Evolutionary conservation across 2,329 filamentous ascomycete genomes (phyloP).

Genomic region (Fusarium goolgardi): DNA sequence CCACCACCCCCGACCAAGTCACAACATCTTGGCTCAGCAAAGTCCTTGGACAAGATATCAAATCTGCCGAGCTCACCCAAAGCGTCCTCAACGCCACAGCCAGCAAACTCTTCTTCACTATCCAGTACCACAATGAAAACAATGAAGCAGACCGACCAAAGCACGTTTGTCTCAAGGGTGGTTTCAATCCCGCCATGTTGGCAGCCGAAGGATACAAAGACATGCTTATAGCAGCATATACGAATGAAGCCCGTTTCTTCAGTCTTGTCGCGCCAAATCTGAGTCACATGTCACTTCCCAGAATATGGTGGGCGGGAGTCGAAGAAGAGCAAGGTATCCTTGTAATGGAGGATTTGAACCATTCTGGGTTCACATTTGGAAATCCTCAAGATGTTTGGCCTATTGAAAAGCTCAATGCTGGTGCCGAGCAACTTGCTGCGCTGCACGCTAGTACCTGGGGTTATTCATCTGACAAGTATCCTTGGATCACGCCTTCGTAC

Average conservation of each 20-base stretch:
- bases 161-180: conserved; percentile 12
- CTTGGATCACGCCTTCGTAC: conserved; percentile 16
- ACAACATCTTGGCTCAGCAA: background rate
- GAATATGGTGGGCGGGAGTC: conserved; percentile 1
- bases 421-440: conserved; percentile 14
- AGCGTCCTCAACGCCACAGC: conserved; percentile 7
- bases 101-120: conserved; percentile 16
- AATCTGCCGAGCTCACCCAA: background rate
- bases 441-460: conserved; percentile 28
- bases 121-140: background rate
- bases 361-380: conserved; percentile 12
- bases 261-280: background rate
- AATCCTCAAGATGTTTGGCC: conserved; percentile 12
- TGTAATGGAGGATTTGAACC: conserved; percentile 21
- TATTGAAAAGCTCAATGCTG: background rate
- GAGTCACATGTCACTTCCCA: background rate
- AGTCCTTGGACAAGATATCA: background rate
- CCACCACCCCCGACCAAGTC: background rate
- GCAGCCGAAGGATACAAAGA: background rate
- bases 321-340: conserved; percentile 16
- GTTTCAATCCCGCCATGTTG: conserved; percentile 16
- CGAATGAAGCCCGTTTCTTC: conserved; percentile 13
- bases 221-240: conserved; percentile 3
- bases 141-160: background rate
- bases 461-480: background rate